Conservation (phyloP, 805 yeast genomes). For the Lachancea nothofagi region DNA sequence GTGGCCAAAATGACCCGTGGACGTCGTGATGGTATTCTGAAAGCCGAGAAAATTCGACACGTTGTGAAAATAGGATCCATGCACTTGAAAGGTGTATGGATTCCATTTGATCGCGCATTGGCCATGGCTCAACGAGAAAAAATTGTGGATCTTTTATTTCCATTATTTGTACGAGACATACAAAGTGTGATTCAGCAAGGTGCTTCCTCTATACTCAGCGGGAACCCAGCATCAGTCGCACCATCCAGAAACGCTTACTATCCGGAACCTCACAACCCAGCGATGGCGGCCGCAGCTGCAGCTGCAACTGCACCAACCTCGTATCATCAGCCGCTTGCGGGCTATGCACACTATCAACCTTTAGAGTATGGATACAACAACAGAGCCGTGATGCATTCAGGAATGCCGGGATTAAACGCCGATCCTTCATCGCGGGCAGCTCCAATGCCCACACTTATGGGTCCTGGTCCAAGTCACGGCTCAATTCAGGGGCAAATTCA, state of each 20-base stretch:
- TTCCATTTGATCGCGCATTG: slow-evolving; percentile 76
- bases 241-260: slow-evolving; percentile 5
- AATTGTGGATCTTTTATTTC: slow-evolving; percentile 59
- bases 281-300: slow-evolving; percentile 10
- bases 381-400: neutral
- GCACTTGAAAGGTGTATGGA: slow-evolving; percentile 89
- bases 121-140: slow-evolving; percentile 80
- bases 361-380: slow-evolving; percentile 6
- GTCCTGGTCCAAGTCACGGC: no score
- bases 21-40: slow-evolving; percentile 75
- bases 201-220: slow-evolving; percentile 8
- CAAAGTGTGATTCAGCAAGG: slow-evolving; percentile 39
- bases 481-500: no score
- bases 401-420: no score
- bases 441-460: no score
- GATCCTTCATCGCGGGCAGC: no score
- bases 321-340: slow-evolving; percentile 2
- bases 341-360: slow-evolving; percentile 6
- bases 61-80: slow-evolving; percentile 83
- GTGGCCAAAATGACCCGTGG: slow-evolving; percentile 88
- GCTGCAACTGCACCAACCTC: slow-evolving; percentile 5
- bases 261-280: neutral
- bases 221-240: neutral
- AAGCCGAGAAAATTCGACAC: slow-evolving; percentile 68
- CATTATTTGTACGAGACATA: slow-evolving; percentile 69